Percentiles rank a stretch among this genome's conserved stretches.
phyloP scores from a whole-genome alignment of 768 basidiomycete genomes.

The Panaeolus papilionaceus region DNA sequence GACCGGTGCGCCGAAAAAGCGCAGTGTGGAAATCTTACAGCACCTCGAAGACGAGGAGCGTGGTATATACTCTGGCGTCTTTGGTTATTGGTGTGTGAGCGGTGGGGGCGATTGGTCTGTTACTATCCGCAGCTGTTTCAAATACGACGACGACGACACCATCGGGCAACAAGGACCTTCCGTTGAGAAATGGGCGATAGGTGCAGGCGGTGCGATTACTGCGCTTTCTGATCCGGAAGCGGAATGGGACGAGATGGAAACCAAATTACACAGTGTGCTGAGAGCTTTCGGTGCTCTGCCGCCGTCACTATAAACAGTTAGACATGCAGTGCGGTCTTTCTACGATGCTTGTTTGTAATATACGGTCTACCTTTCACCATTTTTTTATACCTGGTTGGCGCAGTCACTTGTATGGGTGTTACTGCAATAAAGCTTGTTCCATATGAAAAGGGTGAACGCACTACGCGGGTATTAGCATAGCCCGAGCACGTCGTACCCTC shows the following conservation, averaged over 20 bases:
- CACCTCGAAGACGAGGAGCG: slow-evolving; percentile 75
- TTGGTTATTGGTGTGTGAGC: slow-evolving; percentile 91
- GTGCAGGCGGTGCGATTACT: slow-evolving; percentile 97
- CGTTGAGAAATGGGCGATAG: slow-evolving; percentile 74
- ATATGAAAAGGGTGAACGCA: background rate
- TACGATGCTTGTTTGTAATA: background rate
- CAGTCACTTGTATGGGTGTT: background rate
- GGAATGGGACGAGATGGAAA: slow-evolving; percentile 95
- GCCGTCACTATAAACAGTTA: slow-evolving; percentile 24
- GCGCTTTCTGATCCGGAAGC: slow-evolving; percentile 84
- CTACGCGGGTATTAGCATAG: background rate
- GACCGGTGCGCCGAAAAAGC: slow-evolving; percentile 97
- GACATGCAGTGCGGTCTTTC: background rate
- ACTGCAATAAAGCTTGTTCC: background rate
- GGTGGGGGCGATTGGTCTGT: slow-evolving; percentile 94
- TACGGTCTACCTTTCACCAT: background rate
- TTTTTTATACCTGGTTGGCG: background rate
- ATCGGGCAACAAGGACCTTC: slow-evolving; percentile 5
- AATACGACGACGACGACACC: slow-evolving; percentile 50
- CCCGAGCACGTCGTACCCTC: background rate
- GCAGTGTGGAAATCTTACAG: slow-evolving; percentile 90
- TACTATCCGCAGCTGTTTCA: slow-evolving; percentile 92
- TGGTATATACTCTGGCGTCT: slow-evolving; percentile 89
- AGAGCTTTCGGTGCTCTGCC: slow-evolving; percentile 57
- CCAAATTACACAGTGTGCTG: slow-evolving; percentile 85